Percentiles rank a stretch among this genome's conserved stretches.
Conservation (phyloP, 768 basidiomycete genomes). For the Leccinellum albellum region DNA sequence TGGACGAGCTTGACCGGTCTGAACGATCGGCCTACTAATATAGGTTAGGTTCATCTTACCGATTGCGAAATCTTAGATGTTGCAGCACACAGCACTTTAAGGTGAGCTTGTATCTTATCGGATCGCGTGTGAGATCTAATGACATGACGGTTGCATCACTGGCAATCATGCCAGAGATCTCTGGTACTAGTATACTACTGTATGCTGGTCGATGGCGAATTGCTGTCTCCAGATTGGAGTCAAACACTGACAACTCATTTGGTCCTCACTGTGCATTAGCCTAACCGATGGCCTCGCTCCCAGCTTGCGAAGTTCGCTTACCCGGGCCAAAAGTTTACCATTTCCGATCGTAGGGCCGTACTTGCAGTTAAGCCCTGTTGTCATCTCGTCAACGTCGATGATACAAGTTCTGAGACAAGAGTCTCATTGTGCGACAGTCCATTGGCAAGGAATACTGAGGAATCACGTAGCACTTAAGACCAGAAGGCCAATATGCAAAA, state of each 20-base stretch:
- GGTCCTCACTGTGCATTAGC: background rate
- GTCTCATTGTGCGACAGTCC: no score
- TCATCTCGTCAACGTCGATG: no score
- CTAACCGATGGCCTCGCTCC: background rate
- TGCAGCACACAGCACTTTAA: background rate
- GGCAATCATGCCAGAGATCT: background rate
- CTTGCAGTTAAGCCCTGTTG: no score
- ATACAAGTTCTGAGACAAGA: no score
- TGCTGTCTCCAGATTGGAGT: background rate
- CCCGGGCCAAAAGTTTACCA: background rate
- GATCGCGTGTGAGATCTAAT: background rate
- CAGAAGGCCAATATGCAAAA: no score
- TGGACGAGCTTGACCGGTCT: background rate
- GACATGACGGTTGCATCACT: background rate
- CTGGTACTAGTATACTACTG: background rate
- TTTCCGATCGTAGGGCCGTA: background rate
- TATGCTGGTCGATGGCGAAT: background rate
- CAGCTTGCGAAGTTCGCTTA: background rate
- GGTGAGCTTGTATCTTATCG: conserved; percentile 1
- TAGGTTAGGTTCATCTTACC: background rate
- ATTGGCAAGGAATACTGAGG: no score
- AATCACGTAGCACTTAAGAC: no score
- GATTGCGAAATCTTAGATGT: background rate
- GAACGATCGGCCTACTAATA: background rate
- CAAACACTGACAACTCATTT: background rate